Percentiles rank a stretch among this genome's conserved stretches.
Conservation (phyloP, 176 grass and related monocot genomes). For the Rhynchospora pubera region DNA sequence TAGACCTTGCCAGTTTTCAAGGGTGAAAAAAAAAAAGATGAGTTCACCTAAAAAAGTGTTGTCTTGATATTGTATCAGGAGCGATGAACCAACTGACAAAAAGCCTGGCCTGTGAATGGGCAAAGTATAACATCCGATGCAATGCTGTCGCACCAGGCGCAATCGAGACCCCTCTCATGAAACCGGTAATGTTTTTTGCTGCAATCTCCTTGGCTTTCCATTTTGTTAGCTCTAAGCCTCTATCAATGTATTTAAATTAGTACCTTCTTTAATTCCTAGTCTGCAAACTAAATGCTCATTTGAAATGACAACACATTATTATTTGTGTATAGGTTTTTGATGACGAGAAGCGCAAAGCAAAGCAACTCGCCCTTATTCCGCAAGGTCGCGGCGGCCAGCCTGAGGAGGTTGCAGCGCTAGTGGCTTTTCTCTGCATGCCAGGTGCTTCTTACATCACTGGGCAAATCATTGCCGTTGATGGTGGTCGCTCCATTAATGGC, state of each 20-base stretch:
- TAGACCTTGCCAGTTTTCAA: too few relatives aligned
- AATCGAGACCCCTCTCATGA: constrained; percentile 22
- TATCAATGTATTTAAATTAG: not conserved
- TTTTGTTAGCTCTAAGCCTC: not conserved
- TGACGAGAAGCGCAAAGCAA: not conserved
- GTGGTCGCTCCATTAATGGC: constrained; percentile 13
- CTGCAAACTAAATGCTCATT: not conserved
- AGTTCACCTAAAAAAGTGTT: not conserved
- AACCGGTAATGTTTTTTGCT: constrained; percentile 6
- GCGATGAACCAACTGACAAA: constrained; percentile 29
- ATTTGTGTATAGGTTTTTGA: constrained; percentile 2
- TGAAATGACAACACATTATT: not conserved
- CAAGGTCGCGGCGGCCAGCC: constrained; percentile 8
- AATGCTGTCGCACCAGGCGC: constrained; percentile 27
- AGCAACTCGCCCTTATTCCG: constrained; percentile 17
- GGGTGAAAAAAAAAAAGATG: too few relatives aligned
- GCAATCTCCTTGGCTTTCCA: not conserved
- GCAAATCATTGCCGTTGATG: constrained; percentile 15
- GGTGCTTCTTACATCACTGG: constrained; percentile 26
- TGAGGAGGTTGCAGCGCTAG: constrained; percentile 13
- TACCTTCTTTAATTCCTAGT: not conserved
- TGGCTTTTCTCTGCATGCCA: constrained; percentile 24
- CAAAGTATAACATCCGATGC: constrained; percentile 11
- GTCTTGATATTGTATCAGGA: not conserved
- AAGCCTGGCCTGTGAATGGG: constrained; percentile 34